These are phyloP conservation scores for Clonostachys chloroleuca DNA, from an alignment of 2,329 filamentous ascomycete genomes.

Conservation along the genomic window DNA sequence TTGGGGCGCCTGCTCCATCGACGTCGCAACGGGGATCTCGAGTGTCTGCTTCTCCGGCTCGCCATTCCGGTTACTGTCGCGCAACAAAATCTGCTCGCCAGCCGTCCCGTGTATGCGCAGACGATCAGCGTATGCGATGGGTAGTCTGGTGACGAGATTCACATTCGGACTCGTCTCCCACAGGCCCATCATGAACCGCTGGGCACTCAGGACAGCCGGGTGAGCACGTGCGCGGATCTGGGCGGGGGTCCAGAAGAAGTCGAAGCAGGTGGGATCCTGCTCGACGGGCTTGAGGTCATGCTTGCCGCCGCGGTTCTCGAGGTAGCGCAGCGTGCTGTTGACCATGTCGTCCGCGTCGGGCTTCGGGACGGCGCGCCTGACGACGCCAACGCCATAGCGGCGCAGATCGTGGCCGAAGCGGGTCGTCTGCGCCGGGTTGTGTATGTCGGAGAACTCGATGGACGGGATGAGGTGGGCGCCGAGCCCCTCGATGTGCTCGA, in stretches of 20 bases:
- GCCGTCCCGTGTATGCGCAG: constrained; percentile 58
- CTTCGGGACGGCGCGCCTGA: constrained; percentile 58
- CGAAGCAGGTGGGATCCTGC: constrained; percentile 62
- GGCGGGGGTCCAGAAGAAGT: constrained; percentile 70
- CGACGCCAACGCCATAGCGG: constrained; percentile 60
- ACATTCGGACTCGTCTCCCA: constrained; percentile 57
- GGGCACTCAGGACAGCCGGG: constrained; percentile 56
- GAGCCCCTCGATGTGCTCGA: constrained; percentile 44
- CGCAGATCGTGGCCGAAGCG: constrained; percentile 53
- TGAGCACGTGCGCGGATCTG: constrained; percentile 66
- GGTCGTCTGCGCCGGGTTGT: constrained; percentile 38
- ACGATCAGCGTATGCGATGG: constrained; percentile 65
- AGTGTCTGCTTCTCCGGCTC: background rate
- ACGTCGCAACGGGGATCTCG: background rate
- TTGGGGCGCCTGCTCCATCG: constrained; percentile 7
- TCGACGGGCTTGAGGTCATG: constrained; percentile 17
- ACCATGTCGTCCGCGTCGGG: constrained; percentile 54
- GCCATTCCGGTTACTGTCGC: constrained; percentile 13
- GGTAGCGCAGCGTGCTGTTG: constrained; percentile 53
- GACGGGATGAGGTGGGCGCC: constrained; percentile 50
- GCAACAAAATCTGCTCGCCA: constrained; percentile 12
- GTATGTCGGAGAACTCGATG: constrained; percentile 48
- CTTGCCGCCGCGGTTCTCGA: constrained; percentile 13
- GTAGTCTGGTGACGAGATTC: constrained; percentile 54
- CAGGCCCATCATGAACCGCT: constrained; percentile 62